Percentiles rank a stretch among this genome's conserved stretches.
phyloP scores from a whole-genome alignment of 805 yeast species.

The Phaffomyces opuntiae region DNA sequence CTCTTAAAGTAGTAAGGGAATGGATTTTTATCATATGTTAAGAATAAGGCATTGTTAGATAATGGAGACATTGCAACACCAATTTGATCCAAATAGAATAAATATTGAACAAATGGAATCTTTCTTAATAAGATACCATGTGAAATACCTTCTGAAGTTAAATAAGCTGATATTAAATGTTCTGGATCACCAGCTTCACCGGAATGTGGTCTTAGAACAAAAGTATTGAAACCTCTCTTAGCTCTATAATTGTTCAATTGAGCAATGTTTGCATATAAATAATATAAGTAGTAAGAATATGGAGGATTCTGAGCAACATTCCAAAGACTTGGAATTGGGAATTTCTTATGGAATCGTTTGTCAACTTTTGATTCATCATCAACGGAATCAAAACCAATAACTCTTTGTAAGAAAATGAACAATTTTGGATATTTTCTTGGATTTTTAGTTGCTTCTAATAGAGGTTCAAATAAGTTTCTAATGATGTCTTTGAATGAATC shows the following conservation, averaged over 20 bases:
- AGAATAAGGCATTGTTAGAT: conserved; percentile 90
- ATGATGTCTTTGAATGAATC: conserved; percentile 68
- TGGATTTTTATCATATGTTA: conserved; percentile 96
- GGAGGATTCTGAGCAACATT: conserved; percentile 79
- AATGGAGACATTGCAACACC: conserved; percentile 98
- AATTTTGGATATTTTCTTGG: conserved; percentile 89
- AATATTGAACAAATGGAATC: conserved; percentile 89
- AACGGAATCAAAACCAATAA: conserved; percentile 95
- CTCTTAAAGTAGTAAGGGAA: conserved; percentile 84
- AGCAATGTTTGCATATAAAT: conserved; percentile 78
- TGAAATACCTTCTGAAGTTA: conserved; percentile 86
- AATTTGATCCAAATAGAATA: conserved; percentile 88
- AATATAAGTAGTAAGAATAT: conserved; percentile 91
- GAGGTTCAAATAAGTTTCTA: conserved; percentile 74
- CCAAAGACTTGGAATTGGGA: conserved; percentile 86
- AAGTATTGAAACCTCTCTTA: conserved; percentile 71
- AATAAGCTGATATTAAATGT: conserved; percentile 83
- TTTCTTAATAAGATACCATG: conserved; percentile 94
- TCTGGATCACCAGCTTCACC: conserved; percentile 99
- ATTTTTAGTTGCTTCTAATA: conserved; percentile 82
- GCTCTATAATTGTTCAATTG: conserved; percentile 81
- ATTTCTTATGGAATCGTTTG: conserved; percentile 71
- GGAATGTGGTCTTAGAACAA: conserved; percentile 95
- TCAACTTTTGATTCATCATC: conserved; percentile 96
- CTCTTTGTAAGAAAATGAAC: conserved; percentile 82